Evolutionary conservation across 164 flowering plant genomes (phyloP).

Genomic region (Sedum album): DNA sequence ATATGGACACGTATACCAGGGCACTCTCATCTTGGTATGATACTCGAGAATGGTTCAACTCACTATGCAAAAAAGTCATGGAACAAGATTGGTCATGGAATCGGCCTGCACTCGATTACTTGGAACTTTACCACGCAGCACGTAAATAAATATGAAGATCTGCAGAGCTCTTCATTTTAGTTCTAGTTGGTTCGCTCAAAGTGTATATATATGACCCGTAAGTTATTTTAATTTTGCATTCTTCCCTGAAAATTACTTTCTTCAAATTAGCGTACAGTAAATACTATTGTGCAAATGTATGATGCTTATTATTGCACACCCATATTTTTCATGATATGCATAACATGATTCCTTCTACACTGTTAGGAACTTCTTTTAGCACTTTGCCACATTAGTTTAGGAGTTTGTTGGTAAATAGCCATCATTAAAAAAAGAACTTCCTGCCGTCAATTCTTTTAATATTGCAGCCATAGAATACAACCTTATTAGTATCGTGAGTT

Average conservation of each 20-base stretch:
- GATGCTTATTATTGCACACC: too few species aligned
- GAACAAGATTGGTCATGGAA: conserved; percentile 99
- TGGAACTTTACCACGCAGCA: conserved; percentile 87
- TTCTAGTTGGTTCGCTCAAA: neutral
- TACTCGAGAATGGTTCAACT: conserved; percentile 65
- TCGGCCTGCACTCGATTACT: conserved; percentile 85
- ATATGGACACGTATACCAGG: conserved; percentile 29
- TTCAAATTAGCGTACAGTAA: neutral
- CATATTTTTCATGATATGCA: too few species aligned
- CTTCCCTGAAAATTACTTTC: neutral
- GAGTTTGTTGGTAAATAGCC: too few species aligned
- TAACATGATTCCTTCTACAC: too few species aligned
- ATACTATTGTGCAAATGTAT: too few species aligned
- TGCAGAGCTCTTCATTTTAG: neutral
- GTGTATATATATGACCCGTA: neutral
- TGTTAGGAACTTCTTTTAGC: too few species aligned
- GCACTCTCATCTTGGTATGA: conserved; percentile 87
- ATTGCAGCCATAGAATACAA: too few species aligned
- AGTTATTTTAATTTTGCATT: neutral
- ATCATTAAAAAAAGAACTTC: too few species aligned
- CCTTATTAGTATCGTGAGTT: too few species aligned
- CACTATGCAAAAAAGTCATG: conserved; percentile 79
- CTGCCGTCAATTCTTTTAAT: too few species aligned
- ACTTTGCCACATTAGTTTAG: too few species aligned
- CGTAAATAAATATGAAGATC: conserved; percentile 40